These are phyloP conservation scores for Beauveria sp. DNA, from an alignment of 2,329 filamentous ascomycete genomes.

Conservation along the genomic window DNA sequence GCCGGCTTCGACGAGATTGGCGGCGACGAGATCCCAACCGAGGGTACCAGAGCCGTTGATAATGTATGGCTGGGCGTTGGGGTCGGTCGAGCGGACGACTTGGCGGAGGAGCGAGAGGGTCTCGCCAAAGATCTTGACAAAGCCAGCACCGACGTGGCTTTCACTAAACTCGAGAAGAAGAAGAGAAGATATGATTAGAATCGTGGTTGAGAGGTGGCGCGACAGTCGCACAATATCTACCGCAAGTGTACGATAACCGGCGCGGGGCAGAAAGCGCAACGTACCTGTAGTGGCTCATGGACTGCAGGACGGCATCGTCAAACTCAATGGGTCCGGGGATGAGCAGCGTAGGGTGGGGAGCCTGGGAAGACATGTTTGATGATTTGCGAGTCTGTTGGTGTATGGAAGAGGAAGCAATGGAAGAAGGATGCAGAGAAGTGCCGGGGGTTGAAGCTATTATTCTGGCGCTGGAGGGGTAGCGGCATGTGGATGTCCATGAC, in stretches of 20 bases:
- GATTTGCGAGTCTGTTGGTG: slow-evolving; percentile 17
- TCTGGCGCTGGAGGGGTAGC: slow-evolving; percentile 12
- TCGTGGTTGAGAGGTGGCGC: neutral
- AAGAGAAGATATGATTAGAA: neutral
- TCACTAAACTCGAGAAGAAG: slow-evolving; percentile 49
- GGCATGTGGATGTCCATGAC: slow-evolving; percentile 4
- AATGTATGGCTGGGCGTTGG: slow-evolving; percentile 81
- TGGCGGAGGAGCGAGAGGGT: slow-evolving; percentile 80
- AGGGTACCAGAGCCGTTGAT: slow-evolving; percentile 92
- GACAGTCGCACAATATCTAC: neutral
- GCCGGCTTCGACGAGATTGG: slow-evolving; percentile 82
- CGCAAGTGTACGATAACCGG: neutral
- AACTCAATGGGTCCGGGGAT: slow-evolving; percentile 98
- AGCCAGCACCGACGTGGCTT: slow-evolving; percentile 84
- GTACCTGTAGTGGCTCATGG: slow-evolving; percentile 91
- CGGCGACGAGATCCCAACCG: slow-evolving; percentile 93
- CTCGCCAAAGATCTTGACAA: slow-evolving; percentile 87
- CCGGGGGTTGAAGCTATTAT: slow-evolving; percentile 9
- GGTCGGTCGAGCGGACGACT: slow-evolving; percentile 84
- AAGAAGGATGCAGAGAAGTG: slow-evolving; percentile 14
- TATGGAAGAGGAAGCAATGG: slow-evolving; percentile 10
- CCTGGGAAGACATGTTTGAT: slow-evolving; percentile 52
- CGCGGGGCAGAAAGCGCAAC: slow-evolving; percentile 13
- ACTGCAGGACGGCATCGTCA: slow-evolving; percentile 89
- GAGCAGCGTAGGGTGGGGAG: slow-evolving; percentile 65